These are phyloP conservation scores for Sugiyamaella neomexicana DNA, from an alignment of 1,139 yeast species.

Conservation along the genomic window DNA sequence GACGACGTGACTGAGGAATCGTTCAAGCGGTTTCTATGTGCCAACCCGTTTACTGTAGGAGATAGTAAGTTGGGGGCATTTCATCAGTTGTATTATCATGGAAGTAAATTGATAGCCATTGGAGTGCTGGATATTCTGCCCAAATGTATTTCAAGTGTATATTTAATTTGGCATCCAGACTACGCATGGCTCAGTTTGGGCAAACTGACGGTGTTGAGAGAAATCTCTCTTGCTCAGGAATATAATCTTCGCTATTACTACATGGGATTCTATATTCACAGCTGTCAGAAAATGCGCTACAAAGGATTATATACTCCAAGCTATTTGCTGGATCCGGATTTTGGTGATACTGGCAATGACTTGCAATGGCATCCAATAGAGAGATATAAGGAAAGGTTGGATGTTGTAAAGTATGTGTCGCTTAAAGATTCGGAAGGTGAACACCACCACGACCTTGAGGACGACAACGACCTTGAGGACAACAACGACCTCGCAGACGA, in stretches of 20 bases:
- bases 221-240: constrained; percentile 51
- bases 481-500: constrained; percentile 3
- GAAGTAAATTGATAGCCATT: constrained; percentile 66
- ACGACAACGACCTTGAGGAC: constrained; percentile 4
- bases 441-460: neutral
- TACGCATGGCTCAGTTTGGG: constrained; percentile 72
- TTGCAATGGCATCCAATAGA: constrained; percentile 22
- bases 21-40: constrained; percentile 68
- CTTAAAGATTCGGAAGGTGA: neutral
- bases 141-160: constrained; percentile 75
- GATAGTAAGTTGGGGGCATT: constrained; percentile 45
- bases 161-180: constrained; percentile 87
- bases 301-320: constrained; percentile 60
- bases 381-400: constrained; percentile 18
- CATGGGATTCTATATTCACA: constrained; percentile 72
- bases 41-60: constrained; percentile 54
- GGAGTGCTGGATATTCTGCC: constrained; percentile 81
- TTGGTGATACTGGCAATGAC: constrained; percentile 15
- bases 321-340: constrained; percentile 40
- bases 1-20: constrained; percentile 48
- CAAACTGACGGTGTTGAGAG: constrained; percentile 72
- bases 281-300: constrained; percentile 80
- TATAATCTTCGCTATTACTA: constrained; percentile 54
- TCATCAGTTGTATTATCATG: constrained; percentile 76
- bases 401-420: constrained; percentile 15